Conservation (phyloP, 306 rosid genomes). For the Cajanus cajan region DNA sequence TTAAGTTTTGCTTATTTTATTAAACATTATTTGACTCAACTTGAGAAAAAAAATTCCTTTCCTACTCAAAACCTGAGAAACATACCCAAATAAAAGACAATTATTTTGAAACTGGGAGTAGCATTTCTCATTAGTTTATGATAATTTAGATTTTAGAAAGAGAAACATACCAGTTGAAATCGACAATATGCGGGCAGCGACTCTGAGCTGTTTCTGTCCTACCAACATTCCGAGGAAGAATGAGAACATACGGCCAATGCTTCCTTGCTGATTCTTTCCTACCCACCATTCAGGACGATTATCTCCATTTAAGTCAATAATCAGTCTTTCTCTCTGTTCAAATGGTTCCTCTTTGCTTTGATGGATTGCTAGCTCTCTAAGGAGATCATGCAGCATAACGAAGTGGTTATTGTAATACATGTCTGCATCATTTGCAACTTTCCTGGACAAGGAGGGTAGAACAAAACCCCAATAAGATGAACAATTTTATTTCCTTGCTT, state of each 20-base stretch:
- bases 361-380: constrained; percentile 63
- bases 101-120: neutral
- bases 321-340: constrained; percentile 46
- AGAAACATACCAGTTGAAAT: constrained; percentile 64
- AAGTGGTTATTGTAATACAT: constrained; percentile 59
- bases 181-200: constrained; percentile 44
- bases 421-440: constrained; percentile 42
- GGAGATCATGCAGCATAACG: constrained; percentile 55
- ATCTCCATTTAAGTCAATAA: constrained; percentile 44
- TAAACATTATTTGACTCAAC: neutral
- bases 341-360: constrained; percentile 27
- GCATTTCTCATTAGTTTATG: neutral
- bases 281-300: constrained; percentile 59
- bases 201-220: constrained; percentile 21
- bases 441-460: constrained; percentile 42
- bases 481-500: neutral
- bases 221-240: neutral
- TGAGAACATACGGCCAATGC: constrained; percentile 29
- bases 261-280: constrained; percentile 30
- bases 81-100: neutral
- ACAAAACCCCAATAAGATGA: neutral
- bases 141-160: constrained; percentile 2
- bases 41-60: neutral
- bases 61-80: neutral
- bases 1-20: too few relatives aligned